Conservation (phyloP, 2,329 filamentous ascomycete genomes). For the Colletotrichum sp. region DNA sequence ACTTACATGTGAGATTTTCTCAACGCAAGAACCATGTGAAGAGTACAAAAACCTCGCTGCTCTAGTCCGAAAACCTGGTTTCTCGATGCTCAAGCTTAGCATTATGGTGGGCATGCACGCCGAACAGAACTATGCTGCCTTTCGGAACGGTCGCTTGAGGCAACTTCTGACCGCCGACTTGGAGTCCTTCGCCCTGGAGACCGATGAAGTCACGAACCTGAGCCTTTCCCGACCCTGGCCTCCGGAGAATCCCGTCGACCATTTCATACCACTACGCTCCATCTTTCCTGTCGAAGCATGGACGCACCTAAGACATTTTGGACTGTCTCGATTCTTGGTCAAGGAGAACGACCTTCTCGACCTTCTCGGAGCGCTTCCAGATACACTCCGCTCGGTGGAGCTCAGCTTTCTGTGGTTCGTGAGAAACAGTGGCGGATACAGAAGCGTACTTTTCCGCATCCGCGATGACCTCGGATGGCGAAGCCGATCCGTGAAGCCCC, state of each 20-base stretch:
- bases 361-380: constrained; percentile 30
- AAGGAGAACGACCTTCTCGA: constrained; percentile 28
- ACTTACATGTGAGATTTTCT: constrained; percentile 35
- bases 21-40: constrained; percentile 20
- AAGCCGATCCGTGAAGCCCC: constrained; percentile 13
- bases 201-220: constrained; percentile 16
- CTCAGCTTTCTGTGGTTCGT: constrained; percentile 35
- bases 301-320: constrained; percentile 33
- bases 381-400: constrained; percentile 33
- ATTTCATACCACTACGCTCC: constrained; percentile 25
- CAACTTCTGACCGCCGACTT: constrained; percentile 25
- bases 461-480: constrained; percentile 24
- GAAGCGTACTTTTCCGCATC: constrained; percentile 24
- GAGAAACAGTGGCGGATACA: neutral
- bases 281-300: constrained; percentile 35
- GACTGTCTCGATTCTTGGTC: constrained; percentile 30
- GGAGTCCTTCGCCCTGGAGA: constrained; percentile 26
- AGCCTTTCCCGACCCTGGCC: neutral
- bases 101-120: constrained; percentile 21
- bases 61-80: constrained; percentile 27
- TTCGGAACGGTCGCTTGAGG: constrained; percentile 22
- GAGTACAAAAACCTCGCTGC: constrained; percentile 29
- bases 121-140: neutral
- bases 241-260: neutral
- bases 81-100: constrained; percentile 29